phyloP scores from a whole-genome alignment of 768 basidiomycete genomes.

The Boletus subcaerulescens region DNA sequence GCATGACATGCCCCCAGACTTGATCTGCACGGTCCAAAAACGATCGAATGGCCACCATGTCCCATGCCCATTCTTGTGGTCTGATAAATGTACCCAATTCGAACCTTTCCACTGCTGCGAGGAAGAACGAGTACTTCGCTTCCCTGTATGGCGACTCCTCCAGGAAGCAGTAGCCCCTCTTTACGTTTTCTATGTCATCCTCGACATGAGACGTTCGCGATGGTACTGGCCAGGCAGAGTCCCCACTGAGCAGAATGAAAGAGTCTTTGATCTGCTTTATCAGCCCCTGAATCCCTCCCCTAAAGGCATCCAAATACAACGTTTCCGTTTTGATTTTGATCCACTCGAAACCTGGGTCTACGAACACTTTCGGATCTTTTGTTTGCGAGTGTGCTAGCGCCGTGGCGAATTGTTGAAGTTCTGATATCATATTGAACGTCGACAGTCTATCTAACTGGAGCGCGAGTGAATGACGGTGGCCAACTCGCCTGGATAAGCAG shows the following conservation, averaged over 20 bases:
- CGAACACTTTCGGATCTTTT: neutral
- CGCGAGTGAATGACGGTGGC: accelerated
- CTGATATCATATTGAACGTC: neutral
- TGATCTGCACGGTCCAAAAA: neutral
- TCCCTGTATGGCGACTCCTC: neutral
- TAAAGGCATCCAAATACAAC: neutral
- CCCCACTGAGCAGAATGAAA: neutral
- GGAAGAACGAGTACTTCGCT: neutral
- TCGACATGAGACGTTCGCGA: no score
- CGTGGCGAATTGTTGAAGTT: neutral
- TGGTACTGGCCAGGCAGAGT: neutral
- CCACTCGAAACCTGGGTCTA: neutral
- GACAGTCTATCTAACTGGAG: neutral
- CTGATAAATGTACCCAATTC: neutral
- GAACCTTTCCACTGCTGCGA: neutral
- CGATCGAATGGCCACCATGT: neutral
- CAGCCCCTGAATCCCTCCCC: neutral
- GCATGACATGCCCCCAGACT: neutral
- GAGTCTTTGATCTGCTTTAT: neutral
- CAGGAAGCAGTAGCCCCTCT: neutral
- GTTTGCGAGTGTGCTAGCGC: neutral
- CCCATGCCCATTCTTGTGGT: neutral
- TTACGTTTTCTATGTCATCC: neutral
- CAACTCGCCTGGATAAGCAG: no score
- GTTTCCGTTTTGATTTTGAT: neutral